Percentiles rank a stretch among this genome's conserved stretches.
phyloP scores from a whole-genome alignment of 148 eudicot genomes.

The Chenopodium formosanum region DNA sequence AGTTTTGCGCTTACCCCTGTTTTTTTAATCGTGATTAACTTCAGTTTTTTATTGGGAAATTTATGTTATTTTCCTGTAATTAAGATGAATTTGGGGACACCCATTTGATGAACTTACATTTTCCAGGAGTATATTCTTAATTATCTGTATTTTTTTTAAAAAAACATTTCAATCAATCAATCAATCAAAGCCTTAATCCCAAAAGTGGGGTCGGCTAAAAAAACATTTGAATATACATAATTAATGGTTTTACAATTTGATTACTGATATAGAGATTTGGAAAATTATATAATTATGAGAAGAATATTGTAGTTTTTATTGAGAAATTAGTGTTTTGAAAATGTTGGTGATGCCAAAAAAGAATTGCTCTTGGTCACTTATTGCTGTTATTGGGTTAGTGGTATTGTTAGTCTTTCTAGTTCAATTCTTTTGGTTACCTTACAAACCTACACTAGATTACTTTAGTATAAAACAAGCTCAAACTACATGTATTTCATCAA shows the following conservation, averaged over 20 bases:
- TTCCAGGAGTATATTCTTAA: background rate
- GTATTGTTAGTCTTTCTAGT: slow-evolving; percentile 46
- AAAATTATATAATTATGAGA: slow-evolving; percentile 3
- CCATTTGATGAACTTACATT: background rate
- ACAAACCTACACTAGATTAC: slow-evolving; percentile 44
- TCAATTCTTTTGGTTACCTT: slow-evolving; percentile 56
- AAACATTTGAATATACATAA: background rate
- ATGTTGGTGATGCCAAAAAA: slow-evolving; percentile 54
- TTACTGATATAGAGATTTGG: slow-evolving; percentile 14
- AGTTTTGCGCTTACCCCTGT: background rate
- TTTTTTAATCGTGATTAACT: background rate
- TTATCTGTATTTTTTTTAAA: no score
- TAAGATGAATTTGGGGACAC: background rate
- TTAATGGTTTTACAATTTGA: slow-evolving; percentile 10
- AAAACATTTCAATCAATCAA: no score
- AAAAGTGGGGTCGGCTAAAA: no score
- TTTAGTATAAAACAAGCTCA: slow-evolving; percentile 43
- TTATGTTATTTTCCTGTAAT: slow-evolving; percentile 1
- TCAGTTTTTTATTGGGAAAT: background rate
- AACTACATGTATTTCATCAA: slow-evolving; percentile 35
- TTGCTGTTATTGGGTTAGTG: slow-evolving; percentile 47
- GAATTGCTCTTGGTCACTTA: slow-evolving; percentile 61
- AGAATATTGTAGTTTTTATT: slow-evolving; percentile 10
- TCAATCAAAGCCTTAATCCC: no score
- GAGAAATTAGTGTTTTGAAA: slow-evolving; percentile 20